Conservation (phyloP, 352 stramenopile genomes). For the Phytopythium delawarense region DNA sequence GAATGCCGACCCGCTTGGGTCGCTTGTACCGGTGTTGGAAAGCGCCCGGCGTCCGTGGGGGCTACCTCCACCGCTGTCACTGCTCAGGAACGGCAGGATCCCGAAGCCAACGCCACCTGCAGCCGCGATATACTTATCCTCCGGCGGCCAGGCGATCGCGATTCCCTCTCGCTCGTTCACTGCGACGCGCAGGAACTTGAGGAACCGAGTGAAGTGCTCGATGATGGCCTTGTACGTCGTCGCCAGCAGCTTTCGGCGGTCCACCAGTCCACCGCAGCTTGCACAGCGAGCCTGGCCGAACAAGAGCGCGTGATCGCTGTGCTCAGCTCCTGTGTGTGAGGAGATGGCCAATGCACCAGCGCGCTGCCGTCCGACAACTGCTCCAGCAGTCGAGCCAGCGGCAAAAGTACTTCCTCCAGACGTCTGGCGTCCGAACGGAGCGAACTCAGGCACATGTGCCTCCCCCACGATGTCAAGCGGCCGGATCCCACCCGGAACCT, state of each 20-base stretch:
- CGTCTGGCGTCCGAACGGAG: conserved; percentile 15
- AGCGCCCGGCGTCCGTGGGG: background rate
- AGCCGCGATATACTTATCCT: conserved; percentile 82
- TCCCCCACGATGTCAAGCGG: conserved; percentile 68
- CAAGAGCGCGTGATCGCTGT: conserved; percentile 2
- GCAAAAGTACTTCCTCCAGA: background rate
- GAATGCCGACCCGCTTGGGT: background rate
- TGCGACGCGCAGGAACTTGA: conserved; percentile 54
- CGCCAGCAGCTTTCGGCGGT: conserved; percentile 66
- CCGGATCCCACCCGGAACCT: conserved; percentile 17
- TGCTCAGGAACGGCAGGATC: conserved; percentile 30
- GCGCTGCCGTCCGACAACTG: background rate
- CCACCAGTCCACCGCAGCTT: conserved; percentile 77
- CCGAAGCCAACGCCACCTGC: conserved; percentile 93
- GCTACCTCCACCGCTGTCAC: background rate
- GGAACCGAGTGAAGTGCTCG: conserved; percentile 90
- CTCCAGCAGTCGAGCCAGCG: background rate
- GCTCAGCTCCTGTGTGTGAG: background rate
- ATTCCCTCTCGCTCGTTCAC: conserved; percentile 39
- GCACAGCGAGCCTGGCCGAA: conserved; percentile 57
- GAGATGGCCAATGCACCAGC: conserved; percentile 1
- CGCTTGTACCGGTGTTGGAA: background rate
- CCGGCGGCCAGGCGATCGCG: conserved; percentile 87
- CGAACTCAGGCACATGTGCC: conserved; percentile 56
- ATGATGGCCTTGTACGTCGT: conserved; percentile 94